Evolutionary conservation across 2,329 filamentous ascomycete genomes (phyloP).

Genomic region (Epichloe gansuensis): DNA sequence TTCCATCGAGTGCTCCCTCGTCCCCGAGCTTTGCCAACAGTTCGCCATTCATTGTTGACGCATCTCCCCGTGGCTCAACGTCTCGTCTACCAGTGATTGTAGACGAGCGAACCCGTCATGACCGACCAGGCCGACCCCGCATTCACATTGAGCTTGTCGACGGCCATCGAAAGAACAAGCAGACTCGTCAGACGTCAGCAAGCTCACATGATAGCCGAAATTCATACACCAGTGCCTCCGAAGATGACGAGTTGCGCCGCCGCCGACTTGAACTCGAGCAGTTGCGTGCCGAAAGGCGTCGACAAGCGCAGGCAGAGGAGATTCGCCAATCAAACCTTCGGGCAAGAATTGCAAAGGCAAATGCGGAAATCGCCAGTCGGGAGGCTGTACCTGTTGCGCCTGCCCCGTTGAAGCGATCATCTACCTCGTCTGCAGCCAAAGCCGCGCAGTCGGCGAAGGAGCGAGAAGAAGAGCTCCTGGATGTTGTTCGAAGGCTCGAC

Average conservation of each 20-base stretch:
- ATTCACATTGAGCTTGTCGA: conserved; percentile 27
- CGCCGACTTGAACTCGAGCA: conserved; percentile 15
- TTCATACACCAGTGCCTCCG: conserved; percentile 17
- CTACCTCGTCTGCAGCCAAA: conserved; percentile 14
- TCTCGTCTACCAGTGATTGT: conserved; percentile 24
- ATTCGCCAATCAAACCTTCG: conserved; percentile 12
- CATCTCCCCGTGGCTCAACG: conserved; percentile 12
- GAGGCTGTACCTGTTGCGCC: conserved; percentile 18
- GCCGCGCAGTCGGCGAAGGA: conserved; percentile 7
- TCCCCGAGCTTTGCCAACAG: conserved; percentile 19
- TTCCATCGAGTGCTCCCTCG: conserved; percentile 27
- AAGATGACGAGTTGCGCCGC: conserved; percentile 16
- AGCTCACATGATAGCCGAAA: conserved; percentile 22
- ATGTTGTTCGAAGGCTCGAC: conserved; percentile 20
- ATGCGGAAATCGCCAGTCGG: conserved; percentile 29
- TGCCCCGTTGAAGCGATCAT: conserved; percentile 9
- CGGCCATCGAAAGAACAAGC: conserved; percentile 9
- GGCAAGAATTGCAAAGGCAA: conserved; percentile 26
- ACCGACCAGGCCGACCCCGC: conserved; percentile 11
- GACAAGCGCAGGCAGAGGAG: conserved; percentile 8
- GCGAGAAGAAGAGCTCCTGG: conserved; percentile 21
- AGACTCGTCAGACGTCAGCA: conserved; percentile 14
- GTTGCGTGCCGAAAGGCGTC: conserved; percentile 11
- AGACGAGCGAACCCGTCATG: conserved; percentile 19
- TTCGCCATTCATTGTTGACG: conserved; percentile 15